Base-by-base conservation (phyloP, 257 asterid species). In the Solanum bulbocastanum region DNA sequence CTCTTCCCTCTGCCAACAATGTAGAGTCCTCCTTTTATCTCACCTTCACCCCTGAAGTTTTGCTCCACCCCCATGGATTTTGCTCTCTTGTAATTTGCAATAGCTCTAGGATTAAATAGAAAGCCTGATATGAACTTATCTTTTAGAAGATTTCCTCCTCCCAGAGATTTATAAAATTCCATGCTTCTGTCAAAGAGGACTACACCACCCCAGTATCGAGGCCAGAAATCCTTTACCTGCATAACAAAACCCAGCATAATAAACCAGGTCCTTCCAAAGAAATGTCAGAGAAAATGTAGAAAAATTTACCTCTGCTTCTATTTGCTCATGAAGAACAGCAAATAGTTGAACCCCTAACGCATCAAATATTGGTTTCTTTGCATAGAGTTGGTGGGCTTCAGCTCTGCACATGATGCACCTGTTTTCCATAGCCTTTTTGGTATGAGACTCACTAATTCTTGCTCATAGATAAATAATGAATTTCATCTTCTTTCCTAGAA, bases 181-280 rank as follows among this genome's bases (percentile, higher is more conserved):
- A 90, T 92, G 14, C 92, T 91, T 82, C 88, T 89, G 90, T 96
- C 98, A 49, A 88, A 91, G 76, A 96, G 91, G 88, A 96, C 94
- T 14, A 36, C 92, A 1, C 98, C 98, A 49, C 98, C 98, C 98
- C 98, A 96, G 73, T 95, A 96, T 88, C 94, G 92, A 0, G 98
- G 98, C 98, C 98, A 96, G 94, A 95, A 96, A 83, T 94, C 96
- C 87, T 88, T 93, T 84, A 96, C 94, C 98, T 96, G 90, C 65
- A 87, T 65, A 22, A 46, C 62, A 74, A 42, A 37, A 25, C 60
- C 32, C 44, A 52, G 49, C 79, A 85, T 12, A 40, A 84, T 86
- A 40, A 87, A 81, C 71, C 60, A 82, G 66, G 76, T 60, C 87
- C 82, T 74, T 73, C 72, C 39, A 36, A 23, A 52, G 62, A 52